Evolutionary conservation across 2,329 filamentous ascomycete species (phyloP), one percentile per base, ranked within the genome.

Genomic region (Aureobasidium sp.): DNA sequence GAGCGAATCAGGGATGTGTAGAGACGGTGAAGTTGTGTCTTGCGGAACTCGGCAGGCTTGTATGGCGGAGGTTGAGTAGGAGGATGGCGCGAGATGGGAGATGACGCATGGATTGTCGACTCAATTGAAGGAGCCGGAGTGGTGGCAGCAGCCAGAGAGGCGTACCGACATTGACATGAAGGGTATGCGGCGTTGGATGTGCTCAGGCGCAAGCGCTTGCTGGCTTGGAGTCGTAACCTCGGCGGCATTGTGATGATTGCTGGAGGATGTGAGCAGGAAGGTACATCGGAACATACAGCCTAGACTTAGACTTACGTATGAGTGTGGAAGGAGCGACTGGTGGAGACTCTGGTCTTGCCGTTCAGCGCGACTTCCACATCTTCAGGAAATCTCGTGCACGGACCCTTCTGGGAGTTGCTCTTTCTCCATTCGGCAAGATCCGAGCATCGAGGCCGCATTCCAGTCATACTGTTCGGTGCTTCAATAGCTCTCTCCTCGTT

Each of bases 1-100:
- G 91, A 91, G 64, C 90, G 90, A 63, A 97, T 84, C 64, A 96
- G 80, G 51, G 92, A 94, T 57, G 92, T 90, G 77, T 97, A 97
- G 69, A 89, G 86, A 63, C 92, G 86, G 67, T 88, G 84, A 22
- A 97, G 82, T 76, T 99, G 94, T 17, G 91, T 88, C 78, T 97
- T 96, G 73, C 93, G 88, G 70, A 88, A 88, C 72, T 96, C 89
- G 51, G 92, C 84, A 22, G 87, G 88, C 72, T 93, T 90, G 73
- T 95, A 88, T 61, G 90, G 96, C 4, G 90, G 91, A 2, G 92
- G 93, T 75, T 97, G 91, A 0, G 86, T 88, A 0, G 86, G 72
- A 58, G 83, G 81, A 67, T 79, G 82, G 69, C 78, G 77, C 36
- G 78, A 71, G 25, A 84, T 76, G 36, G 80, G 76, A 7, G 76